Base-by-base conservation (phyloP, 23 red algal genomes). In the Gracilaria domingensis region DNA sequence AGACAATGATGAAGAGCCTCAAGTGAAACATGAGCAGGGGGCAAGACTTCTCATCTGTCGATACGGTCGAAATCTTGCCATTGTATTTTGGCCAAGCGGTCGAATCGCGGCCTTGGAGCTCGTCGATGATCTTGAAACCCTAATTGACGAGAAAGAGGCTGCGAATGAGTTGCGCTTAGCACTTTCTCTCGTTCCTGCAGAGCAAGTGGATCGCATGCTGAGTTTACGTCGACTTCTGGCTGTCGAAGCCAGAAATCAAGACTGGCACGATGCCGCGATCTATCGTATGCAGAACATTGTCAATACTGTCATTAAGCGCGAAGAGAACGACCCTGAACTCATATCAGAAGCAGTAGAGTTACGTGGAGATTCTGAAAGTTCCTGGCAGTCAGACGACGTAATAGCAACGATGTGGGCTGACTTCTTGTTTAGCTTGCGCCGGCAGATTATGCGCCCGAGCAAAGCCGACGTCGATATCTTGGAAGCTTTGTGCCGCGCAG, bases 381-480 rank as follows among this genome's bases (percentile, higher is more conserved):
- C 25, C 34, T 91, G 88, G 88, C 75, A 91, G 24, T 42, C 26
- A 20, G 88, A 91, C 48, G 47, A 49, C 24, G 49, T 82, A 26
- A 73, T 59, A 55, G 88, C 88, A 20, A 91, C 88, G 54, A 55
- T 91, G 55, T 91, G 88, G 88, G 88, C 88, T 25, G 88, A 91
- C 65, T 91, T 91, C 66, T 58, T 91, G 34, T 91, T 91, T 39
- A 36, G 88, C 11, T 50, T 91, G 11, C 74, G 88, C 20, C 75
- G 78, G 35, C 55, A 75, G 40, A 72, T 91, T 13, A 91, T 91
- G 88, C 55, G 76, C 20, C 75, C 75, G 2, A 82, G 88, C 61
- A 54, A 54, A 33, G 88, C 88, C 11, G 88, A 91, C 39, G 61
- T 83, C 24, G 75, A 81, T 20, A 59, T 91, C 24, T 58, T 91